Evolutionary conservation across 2,329 filamentous ascomycete species (phyloP), one percentile per base, ranked within the genome.

Genomic region (Xylaria sp.): DNA sequence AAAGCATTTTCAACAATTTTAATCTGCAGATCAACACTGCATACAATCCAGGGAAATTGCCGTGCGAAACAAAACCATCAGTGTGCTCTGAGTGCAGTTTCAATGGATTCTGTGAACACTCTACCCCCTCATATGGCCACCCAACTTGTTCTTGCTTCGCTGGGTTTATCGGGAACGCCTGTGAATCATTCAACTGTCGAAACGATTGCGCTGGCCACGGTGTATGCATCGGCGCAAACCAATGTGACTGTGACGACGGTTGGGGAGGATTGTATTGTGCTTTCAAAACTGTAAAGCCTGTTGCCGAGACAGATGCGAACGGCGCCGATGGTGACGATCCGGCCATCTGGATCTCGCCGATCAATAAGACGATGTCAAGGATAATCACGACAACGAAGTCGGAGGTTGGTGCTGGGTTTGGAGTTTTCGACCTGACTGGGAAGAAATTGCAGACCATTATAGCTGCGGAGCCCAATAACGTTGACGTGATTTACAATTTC

Each of bases 381-480:
- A 82, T 87, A 39, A 82, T 87, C 34, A 86, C 84, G 0, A 87
- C 85, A 0, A 85, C 83, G 12, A 87, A 87, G 71, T 85, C 84
- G 1, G 79, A 82, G 4, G 73, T 79, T 1, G 84, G 84, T 0
- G 81, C 84, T 6, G 85, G 85, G 0, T 79, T 87, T 4, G 81
- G 78, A 0, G 82, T 86, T 0, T 87, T 85, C 39, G 82, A 86
- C 62, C 74, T 87, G 1, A 75, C 78, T 8, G 85, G 85, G 0
- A 85, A 83, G 30, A 75, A 83, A 2, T 65, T 86, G 0, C 84
- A 86, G 71, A 79, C 79, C 3, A 76, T 85, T 6, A 65, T 74
- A 0, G 84, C 84, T 0, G 80, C 79, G 1, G 79, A 87, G 62
- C 85, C 85, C 0, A 86, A 87, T 68, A 87, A 87, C 45, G 84